Evolutionary conservation across 208 protist genomes (phyloP).

Genomic region (Leptomonas pyrrhocoris): DNA sequence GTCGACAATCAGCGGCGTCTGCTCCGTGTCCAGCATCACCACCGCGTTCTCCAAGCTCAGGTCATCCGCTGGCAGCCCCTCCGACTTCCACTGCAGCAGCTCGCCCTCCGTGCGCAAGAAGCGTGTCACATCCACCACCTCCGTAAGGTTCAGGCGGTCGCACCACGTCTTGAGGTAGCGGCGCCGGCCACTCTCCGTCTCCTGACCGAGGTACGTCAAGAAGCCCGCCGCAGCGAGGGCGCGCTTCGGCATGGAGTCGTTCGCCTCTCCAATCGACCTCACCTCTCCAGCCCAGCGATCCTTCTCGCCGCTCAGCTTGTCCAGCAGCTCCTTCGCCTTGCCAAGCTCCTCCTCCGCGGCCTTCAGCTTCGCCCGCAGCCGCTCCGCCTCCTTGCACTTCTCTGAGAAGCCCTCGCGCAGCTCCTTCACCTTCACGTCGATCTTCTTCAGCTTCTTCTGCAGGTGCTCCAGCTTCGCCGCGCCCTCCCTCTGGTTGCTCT

Average conservation of each 20-base stretch:
- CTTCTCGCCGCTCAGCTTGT: slow-evolving; percentile 96
- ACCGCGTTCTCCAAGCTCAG: slow-evolving; percentile 97
- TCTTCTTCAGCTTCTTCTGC: slow-evolving; percentile 86
- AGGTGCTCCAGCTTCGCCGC: slow-evolving; percentile 80
- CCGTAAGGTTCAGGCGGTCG: slow-evolving; percentile 49
- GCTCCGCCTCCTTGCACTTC: slow-evolving; percentile 95
- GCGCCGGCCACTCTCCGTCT: slow-evolving; percentile 85
- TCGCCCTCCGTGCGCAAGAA: slow-evolving; percentile 96
- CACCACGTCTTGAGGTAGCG: slow-evolving; percentile 83
- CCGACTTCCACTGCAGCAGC: slow-evolving; percentile 94
- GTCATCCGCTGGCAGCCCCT: slow-evolving; percentile 94
- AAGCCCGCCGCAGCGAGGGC: slow-evolving; percentile 91
- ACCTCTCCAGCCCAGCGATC: slow-evolving; percentile 92
- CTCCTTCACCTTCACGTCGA: slow-evolving; percentile 84
- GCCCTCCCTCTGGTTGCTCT: slow-evolving; percentile 73
- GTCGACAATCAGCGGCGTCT: slow-evolving; percentile 96
- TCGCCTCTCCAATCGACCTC: slow-evolving; percentile 59
- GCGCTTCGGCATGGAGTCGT: slow-evolving; percentile 80
- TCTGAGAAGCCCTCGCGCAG: slow-evolving; percentile 83
- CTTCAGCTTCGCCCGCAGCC: slow-evolving; percentile 83
- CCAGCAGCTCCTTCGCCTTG: slow-evolving; percentile 92
- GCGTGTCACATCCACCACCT: slow-evolving; percentile 45
- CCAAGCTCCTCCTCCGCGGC: slow-evolving; percentile 90
- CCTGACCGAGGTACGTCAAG: slow-evolving; percentile 91
- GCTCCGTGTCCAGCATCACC: slow-evolving; percentile 86